Percentiles rank a stretch among this genome's conserved stretches.
Conservation (phyloP, 257 asterid species). For the Scutellaria barbata region DNA sequence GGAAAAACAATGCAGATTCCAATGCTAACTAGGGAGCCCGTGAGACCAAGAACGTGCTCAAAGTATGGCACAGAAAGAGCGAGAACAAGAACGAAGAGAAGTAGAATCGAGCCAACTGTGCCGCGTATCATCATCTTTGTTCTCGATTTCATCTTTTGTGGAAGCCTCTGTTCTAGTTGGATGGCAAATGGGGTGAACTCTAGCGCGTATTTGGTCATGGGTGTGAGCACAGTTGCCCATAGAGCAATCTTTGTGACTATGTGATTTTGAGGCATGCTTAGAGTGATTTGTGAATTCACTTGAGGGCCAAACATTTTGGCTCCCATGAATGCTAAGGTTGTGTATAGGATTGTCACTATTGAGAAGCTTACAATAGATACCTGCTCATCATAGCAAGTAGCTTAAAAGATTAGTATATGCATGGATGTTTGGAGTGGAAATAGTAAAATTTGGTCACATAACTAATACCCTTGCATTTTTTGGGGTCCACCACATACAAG, state of each 20-base stretch:
- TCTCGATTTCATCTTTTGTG: conserved; percentile 47
- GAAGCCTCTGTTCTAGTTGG: conserved; percentile 59
- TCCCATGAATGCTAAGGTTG: conserved; percentile 70
- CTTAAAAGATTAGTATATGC: not conserved
- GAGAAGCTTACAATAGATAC: conserved; percentile 74
- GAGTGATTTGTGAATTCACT: conserved; percentile 69
- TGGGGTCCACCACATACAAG: too few species aligned
- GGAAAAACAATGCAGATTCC: conserved; percentile 66
- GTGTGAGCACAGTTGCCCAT: conserved; percentile 73
- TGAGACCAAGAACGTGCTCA: conserved; percentile 73
- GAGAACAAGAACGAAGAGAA: conserved; percentile 52
- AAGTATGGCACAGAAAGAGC: conserved; percentile 71
- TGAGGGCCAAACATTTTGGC: conserved; percentile 70
- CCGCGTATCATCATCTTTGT: conserved; percentile 61
- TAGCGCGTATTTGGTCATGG: conserved; percentile 78
- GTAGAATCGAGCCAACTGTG: conserved; percentile 55
- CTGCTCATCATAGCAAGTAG: conserved; percentile 34
- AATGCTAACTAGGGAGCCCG: conserved; percentile 70
- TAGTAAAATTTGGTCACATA: too few species aligned
- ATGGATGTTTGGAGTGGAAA: not conserved
- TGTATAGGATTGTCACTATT: conserved; percentile 54
- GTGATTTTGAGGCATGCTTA: conserved; percentile 62
- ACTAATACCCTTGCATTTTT: too few species aligned
- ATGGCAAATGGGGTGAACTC: conserved; percentile 76
- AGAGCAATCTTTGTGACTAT: conserved; percentile 65